phyloP scores from a whole-genome alignment of 441 rosid species.

The Corymbia citriodora region DNA sequence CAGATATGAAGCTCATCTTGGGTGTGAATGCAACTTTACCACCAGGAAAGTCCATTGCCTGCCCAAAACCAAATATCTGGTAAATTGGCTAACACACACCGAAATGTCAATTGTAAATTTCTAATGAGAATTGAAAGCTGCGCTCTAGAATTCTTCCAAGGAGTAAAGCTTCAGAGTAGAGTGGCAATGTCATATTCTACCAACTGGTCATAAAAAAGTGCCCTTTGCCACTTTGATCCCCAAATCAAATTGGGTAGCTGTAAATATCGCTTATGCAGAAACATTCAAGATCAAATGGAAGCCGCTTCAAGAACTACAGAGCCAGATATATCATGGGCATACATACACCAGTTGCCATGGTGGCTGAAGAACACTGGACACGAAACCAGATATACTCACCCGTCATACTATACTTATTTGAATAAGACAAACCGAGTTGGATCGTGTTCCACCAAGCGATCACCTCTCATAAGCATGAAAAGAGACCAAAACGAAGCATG shows the following conservation, averaged over 20 bases:
- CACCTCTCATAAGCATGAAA: background rate
- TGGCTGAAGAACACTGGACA: background rate
- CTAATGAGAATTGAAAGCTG: background rate
- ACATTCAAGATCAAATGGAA: background rate
- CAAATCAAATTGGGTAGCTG: background rate
- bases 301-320: background rate
- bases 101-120: background rate
- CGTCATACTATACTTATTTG: background rate
- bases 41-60: conserved; percentile 71
- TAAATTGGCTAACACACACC: background rate
- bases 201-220: background rate
- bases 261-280: background rate
- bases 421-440: background rate
- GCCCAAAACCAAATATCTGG: background rate
- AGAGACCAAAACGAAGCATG: background rate
- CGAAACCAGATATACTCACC: background rate
- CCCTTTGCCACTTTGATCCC: background rate
- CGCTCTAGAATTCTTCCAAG: background rate
- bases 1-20: conserved; percentile 44
- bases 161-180: background rate
- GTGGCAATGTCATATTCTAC: background rate
- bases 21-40: conserved; percentile 51
- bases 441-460: background rate
- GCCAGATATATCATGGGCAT: background rate
- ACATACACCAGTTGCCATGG: background rate